Base-by-base conservation (phyloP, 257 asterid species). In the Jasminum sambac region DNA sequence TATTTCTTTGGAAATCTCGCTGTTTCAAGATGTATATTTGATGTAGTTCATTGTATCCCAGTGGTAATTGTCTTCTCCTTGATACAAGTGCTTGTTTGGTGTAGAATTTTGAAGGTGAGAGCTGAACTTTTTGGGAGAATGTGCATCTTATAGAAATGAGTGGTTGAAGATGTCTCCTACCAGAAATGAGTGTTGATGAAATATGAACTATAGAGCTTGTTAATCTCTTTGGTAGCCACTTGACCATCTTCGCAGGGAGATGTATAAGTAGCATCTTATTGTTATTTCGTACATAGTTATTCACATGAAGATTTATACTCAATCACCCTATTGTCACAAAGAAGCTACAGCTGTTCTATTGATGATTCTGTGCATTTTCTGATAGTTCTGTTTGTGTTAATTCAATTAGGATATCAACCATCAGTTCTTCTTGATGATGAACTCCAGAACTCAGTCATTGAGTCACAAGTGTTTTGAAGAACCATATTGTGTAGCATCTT, bases 341-440 rank as follows among this genome's bases (percentile, higher is more conserved):
- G 24, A 36, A 36, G 67, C 50, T 9, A n/a, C 24, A 64, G 34
- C 10, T n/a, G 26, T 7, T 16, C 68, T 39, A 36, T 9, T 62
- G 30, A 10, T 75, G 14, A 52, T 16, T 64, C 19, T 64, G 39
- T 39, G 34, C 58, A 5, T 65, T 13, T 37, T 34, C n/a, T 58
- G 8, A 42, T 11, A 17, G 58, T 50, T 50, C 19, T n/a, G 2
- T 17, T 50, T 50, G 59, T 50, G 12, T 50, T 50, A 50, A 17
- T 17, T 50, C 59, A 17, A 0, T 46, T 46, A 67, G 77, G 67
- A 67, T 71, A 57, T 36, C 30, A 44, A 11, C 55, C 17, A 16
- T 44, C 50, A 19, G 21, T 25, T 75, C 12, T n/a, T 44, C 8
- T 64, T 43, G 42, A 36, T 55, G 74, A 68, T 30, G 70, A 52